phyloP scores from a whole-genome alignment of 2,329 filamentous ascomycete species.

The Akanthomyces uredinophilus region DNA sequence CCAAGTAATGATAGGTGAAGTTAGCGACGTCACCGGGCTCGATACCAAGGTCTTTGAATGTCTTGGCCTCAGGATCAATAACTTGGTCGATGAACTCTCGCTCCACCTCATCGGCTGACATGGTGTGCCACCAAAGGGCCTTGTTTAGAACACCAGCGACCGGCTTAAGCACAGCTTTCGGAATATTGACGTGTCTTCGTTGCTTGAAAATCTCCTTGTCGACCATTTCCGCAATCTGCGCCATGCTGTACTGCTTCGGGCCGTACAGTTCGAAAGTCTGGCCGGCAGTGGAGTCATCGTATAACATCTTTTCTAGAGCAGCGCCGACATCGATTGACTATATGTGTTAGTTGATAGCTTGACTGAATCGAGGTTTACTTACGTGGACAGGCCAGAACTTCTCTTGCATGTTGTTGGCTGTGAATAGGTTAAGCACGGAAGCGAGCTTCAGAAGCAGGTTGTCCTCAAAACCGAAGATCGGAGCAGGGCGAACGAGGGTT shows the following conservation, averaged over 20 bases:
- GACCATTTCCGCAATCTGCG: conserved; percentile 79
- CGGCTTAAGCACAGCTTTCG: conserved; percentile 74
- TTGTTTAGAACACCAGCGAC: conserved; percentile 71
- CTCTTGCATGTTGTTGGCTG: conserved; percentile 90
- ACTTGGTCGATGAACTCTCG: conserved; percentile 88
- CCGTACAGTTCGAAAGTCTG: conserved; percentile 95
- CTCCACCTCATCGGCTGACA: conserved; percentile 81
- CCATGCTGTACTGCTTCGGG: conserved; percentile 85
- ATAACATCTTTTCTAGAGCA: conserved; percentile 83
- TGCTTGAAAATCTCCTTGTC: conserved; percentile 90
- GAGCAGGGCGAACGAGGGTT: conserved; percentile 90
- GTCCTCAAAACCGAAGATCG: conserved; percentile 93
- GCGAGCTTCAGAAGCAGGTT: conserved; percentile 83
- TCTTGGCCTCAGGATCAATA: conserved; percentile 89
- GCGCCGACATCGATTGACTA: conserved; percentile 84
- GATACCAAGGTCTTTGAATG: conserved; percentile 88
- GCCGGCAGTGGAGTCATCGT: conserved; percentile 82
- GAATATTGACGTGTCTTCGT: conserved; percentile 85
- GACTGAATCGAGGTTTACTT: conserved; percentile 25
- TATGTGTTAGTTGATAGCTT: not conserved
- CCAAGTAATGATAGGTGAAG: conserved; percentile 90
- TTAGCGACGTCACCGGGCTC: conserved; percentile 80
- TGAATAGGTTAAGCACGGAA: conserved; percentile 73
- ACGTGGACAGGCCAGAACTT: conserved; percentile 88
- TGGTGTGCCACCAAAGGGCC: conserved; percentile 80